These are phyloP conservation scores for Coniferiporia weirii DNA, from an alignment of 1,284 basidiomycete species.

Conservation along the genomic window DNA sequence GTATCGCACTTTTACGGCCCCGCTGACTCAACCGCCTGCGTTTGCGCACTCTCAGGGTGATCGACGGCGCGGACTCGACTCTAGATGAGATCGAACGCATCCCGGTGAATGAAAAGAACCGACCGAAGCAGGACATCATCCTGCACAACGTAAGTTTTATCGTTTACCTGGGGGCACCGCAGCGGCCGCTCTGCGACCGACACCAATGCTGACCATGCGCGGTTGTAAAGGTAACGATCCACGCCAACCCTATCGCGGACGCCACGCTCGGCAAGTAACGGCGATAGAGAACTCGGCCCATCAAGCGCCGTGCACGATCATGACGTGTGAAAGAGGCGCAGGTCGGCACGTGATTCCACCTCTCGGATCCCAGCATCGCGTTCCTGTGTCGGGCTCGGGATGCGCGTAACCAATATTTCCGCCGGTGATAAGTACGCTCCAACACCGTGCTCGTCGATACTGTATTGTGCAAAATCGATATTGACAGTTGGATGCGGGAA, in stretches of 20 bases:
- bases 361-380: no score
- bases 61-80: conserved; percentile 87
- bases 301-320: not conserved
- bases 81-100: conserved; percentile 87
- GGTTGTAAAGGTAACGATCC: conserved; percentile 72
- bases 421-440: no score
- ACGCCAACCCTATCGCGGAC: conserved; percentile 92
- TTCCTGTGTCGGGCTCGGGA: no score
- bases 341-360: no score
- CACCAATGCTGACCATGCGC: not conserved
- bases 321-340: no score
- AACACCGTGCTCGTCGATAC: no score
- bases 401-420: no score
- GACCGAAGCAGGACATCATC: conserved; percentile 82
- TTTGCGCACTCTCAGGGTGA: conserved; percentile 47
- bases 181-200: no score
- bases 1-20: not conserved
- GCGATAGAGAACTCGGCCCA: not conserved
- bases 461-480: no score
- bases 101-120: conserved; percentile 87
- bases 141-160: conserved; percentile 43
- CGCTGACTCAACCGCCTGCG: not conserved
- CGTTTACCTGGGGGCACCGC: no score
- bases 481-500: no score
- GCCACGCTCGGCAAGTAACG: conserved; percentile 36